Evolutionary conservation across 805 yeast genomes (phyloP).

Genomic region (Suhomyces sp.): DNA sequence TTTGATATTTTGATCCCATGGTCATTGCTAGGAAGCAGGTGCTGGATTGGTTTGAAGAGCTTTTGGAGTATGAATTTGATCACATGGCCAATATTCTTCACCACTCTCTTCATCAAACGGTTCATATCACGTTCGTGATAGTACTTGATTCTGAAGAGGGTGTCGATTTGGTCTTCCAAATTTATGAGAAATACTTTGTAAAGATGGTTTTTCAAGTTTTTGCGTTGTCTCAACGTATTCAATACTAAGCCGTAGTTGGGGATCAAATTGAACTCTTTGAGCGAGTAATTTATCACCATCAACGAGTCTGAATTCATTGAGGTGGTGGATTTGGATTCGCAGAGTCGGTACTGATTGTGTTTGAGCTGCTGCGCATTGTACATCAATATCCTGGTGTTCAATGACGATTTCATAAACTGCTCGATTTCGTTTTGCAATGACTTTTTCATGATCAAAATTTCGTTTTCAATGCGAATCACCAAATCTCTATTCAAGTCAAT

Average conservation of each 20-base stretch:
- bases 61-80: conserved; percentile 27
- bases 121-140: conserved; percentile 25
- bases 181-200: conserved; percentile 36
- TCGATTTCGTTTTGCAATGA: conserved; percentile 31
- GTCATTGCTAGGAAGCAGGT: neutral
- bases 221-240: conserved; percentile 19
- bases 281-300: conserved; percentile 17
- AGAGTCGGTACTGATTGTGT: conserved; percentile 30
- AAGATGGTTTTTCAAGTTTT: conserved; percentile 28
- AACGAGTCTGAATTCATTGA: conserved; percentile 7
- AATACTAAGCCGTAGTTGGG: conserved; percentile 33
- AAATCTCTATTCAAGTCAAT: conserved; percentile 17
- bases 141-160: conserved; percentile 35
- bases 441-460: conserved; percentile 27
- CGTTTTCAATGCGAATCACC: conserved; percentile 22
- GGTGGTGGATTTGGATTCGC: conserved; percentile 16
- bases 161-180: conserved; percentile 37
- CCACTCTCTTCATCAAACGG: conserved; percentile 25
- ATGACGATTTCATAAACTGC: conserved; percentile 18
- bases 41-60: conserved; percentile 13
- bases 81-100: conserved; percentile 24
- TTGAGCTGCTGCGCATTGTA: conserved; percentile 25
- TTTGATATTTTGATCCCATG: neutral
- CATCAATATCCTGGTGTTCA: conserved; percentile 15
- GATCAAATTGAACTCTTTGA: conserved; percentile 31